Evolutionary conservation across 352 stramenopile species (phyloP), one percentile per base, ranked within the genome.

Genomic region (Phytophthora sansomeana): DNA sequence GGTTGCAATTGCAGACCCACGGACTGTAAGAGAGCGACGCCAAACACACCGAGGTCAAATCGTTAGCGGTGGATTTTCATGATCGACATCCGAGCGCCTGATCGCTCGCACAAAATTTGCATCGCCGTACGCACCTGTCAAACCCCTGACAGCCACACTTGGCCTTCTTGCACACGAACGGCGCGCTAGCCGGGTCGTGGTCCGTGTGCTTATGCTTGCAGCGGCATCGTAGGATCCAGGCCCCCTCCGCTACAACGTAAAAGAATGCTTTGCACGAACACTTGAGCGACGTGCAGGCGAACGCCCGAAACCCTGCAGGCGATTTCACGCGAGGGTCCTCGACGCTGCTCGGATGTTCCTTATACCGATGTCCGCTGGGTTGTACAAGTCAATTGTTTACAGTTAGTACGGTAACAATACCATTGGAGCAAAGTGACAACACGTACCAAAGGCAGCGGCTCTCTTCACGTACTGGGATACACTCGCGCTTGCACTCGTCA

Each of bases 181-280:
- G 78, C 35, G 63, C 50, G 0, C 29, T 36, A 7, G 59, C 58
- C 2, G 85, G 54, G 58, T 94, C 80, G 61, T 95, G 85, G 19
- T 94, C 81, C 0, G 72, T 82, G 71, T 94, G 88, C 38, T 87
- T 87, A 72, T 95, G 85, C 61, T 95, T 95, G 70, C 88, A 95
- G 30, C 77, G 75, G 48, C 81, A 95, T 58, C 85, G 80, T 46
- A 93, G 67, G 46, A 96, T 85, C 86, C 84, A 94, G 43, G 85
- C 81, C 5, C 86, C 85, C 51, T 94, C 83, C 1, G 86, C 81
- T 19, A 94, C 86, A n/a, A 95, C 71, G 69, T 92, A 94, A 46
- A 89, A 90, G 63, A 94, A 93, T 8, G 47, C 33, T 38, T 59
- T 61, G 48, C 86, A 96, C 6, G 56, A 32, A 57, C 86, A 93